A percentile compares a stretch with the other conserved stretches of the same genome.
Evolutionary conservation across 73 alveolate genomes (phyloP).

Genomic region (Tetrahymena thermophila): DNA sequence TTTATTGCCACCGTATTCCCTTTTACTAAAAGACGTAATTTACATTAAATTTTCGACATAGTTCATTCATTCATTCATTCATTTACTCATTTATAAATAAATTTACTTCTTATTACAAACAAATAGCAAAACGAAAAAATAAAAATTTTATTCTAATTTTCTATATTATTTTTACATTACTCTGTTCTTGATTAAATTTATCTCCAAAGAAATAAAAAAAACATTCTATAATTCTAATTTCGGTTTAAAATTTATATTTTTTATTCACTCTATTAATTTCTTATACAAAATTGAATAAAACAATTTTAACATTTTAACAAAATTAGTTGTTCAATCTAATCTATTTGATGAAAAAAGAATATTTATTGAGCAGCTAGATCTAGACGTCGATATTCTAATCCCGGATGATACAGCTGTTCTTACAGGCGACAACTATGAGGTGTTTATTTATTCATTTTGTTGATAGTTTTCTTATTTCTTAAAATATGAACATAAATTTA

Average conservation of each 20-base stretch:
- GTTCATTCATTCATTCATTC: not conserved
- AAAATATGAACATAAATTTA: not conserved
- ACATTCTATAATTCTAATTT: not conserved
- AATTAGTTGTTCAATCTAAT: not conserved
- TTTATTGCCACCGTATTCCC: not conserved
- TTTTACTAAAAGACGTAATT: not conserved
- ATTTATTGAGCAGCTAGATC: not conserved
- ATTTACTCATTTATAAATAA: too few relatives aligned
- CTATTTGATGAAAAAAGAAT: not conserved
- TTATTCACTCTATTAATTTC: too few relatives aligned
- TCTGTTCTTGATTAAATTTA: too few relatives aligned
- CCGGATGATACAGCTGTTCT: not conserved
- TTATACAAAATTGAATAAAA: not conserved
- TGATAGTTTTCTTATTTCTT: not conserved
- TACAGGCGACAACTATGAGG: not conserved
- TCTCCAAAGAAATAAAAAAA: not conserved
- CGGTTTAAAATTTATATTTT: too few relatives aligned
- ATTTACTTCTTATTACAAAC: too few relatives aligned
- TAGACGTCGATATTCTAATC: not conserved
- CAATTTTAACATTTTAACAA: not conserved
- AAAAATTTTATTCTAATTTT: too few relatives aligned
- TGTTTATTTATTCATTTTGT: not conserved
- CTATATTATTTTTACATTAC: not conserved
- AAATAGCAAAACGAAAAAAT: too few relatives aligned
- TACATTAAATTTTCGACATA: not conserved